phyloP scores from a whole-genome alignment of 2,329 filamentous ascomycete species.

The Leptographium radiaticola region DNA sequence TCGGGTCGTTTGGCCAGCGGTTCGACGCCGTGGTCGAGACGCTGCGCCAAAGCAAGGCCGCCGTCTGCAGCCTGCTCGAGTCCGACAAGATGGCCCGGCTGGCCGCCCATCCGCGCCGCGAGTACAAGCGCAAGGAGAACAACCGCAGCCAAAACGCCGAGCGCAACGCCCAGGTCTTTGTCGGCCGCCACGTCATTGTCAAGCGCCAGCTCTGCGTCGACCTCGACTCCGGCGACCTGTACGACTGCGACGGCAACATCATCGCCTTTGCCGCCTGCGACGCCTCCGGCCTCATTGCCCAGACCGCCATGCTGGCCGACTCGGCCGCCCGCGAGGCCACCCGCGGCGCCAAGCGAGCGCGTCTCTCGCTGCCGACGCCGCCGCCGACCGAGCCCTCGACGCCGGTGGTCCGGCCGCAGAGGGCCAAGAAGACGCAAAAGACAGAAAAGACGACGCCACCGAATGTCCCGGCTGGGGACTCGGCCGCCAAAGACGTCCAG shows the following conservation, averaged over 20 bases:
- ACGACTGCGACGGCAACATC: slow-evolving; percentile 11
- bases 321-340: neutral
- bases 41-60: slow-evolving; percentile 10
- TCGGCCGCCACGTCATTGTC: slow-evolving; percentile 11
- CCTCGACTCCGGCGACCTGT: slow-evolving; percentile 6
- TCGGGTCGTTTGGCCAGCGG: slow-evolving; percentile 7
- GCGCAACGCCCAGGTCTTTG: slow-evolving; percentile 12
- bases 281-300: slow-evolving; percentile 9
- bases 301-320: slow-evolving; percentile 7
- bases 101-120: slow-evolving; percentile 9
- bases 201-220: slow-evolving; percentile 6
- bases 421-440: neutral
- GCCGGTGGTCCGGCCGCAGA: neutral
- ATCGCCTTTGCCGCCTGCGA: slow-evolving; percentile 3
- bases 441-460: too few species aligned
- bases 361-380: neutral
- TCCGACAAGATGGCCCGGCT: slow-evolving; percentile 10
- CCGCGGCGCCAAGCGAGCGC: neutral
- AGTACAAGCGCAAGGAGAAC: slow-evolving; percentile 12
- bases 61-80: slow-evolving; percentile 12
- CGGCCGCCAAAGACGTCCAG: too few species aligned
- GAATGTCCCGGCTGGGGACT: too few species aligned
- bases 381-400: neutral
- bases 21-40: slow-evolving; percentile 9
- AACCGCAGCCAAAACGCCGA: slow-evolving; percentile 12